These are phyloP conservation scores for Aspergillus intermedius DNA, from an alignment of 2,329 filamentous ascomycete genomes.

Conservation along the genomic window DNA sequence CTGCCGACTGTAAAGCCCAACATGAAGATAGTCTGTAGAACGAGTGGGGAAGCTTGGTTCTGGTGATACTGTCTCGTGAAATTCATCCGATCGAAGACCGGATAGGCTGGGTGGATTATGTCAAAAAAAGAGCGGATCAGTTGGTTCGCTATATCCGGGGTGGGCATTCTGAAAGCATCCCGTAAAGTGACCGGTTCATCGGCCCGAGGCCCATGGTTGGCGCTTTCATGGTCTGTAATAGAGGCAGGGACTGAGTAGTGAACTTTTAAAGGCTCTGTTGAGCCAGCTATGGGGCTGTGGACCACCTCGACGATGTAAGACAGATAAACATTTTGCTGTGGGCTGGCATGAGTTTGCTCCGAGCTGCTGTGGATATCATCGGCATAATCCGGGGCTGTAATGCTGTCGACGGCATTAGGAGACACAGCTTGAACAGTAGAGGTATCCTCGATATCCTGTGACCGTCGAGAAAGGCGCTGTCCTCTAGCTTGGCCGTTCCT, in stretches of 20 bases:
- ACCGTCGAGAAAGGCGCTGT: neutral
- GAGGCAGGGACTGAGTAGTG: conserved; percentile 11
- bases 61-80: no score
- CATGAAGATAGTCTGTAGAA: no score
- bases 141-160: conserved; percentile 5
- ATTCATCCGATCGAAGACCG: no score
- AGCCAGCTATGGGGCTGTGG: conserved; percentile 11
- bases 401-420: neutral
- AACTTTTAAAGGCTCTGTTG: conserved; percentile 10
- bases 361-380: neutral
- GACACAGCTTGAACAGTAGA: conserved; percentile 3
- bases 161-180: conserved; percentile 10
- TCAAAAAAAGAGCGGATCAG: no score
- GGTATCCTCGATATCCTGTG: neutral
- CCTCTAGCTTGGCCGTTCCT: neutral
- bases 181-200: conserved; percentile 2
- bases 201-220: no score
- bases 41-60: no score
- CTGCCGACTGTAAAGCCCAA: no score
- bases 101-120: no score
- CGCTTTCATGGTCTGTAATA: conserved; percentile 6
- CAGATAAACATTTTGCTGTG: conserved; percentile 4
- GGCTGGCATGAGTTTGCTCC: neutral
- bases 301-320: conserved; percentile 13
- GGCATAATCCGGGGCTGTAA: no score